Evolutionary conservation across 768 basidiomycete species (phyloP).

Genomic region (Boletus subcaerulescens): DNA sequence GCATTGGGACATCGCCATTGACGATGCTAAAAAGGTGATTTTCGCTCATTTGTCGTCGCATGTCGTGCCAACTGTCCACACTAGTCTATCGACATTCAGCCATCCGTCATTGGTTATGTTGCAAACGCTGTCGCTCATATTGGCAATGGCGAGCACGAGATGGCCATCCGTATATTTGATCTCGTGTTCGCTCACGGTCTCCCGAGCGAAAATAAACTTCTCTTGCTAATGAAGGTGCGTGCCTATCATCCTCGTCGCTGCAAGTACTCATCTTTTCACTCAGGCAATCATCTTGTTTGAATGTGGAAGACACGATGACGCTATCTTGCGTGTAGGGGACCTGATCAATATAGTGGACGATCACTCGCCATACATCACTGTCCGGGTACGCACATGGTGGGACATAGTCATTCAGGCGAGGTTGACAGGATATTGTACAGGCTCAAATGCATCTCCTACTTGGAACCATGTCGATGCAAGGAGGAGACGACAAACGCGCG

Average conservation of each 20-base stretch:
- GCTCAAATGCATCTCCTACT: background rate
- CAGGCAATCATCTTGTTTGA: slow-evolving; percentile 1
- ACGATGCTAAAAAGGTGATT: slow-evolving; percentile 5
- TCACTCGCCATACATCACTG: no score
- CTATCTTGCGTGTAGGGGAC: no score
- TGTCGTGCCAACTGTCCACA: background rate
- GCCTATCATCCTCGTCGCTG: background rate
- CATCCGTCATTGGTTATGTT: slow-evolving; percentile 8
- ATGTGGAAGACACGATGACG: background rate
- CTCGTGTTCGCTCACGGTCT: slow-evolving; percentile 1
- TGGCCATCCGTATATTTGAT: background rate
- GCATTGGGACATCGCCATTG: background rate
- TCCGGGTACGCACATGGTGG: no score
- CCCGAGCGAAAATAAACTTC: background rate
- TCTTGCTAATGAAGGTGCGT: slow-evolving; percentile 9
- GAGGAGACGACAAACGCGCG: background rate
- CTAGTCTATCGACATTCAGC: slow-evolving; percentile 3
- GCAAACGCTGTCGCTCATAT: background rate
- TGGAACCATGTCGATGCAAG: background rate
- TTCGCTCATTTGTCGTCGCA: accelerated
- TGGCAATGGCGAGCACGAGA: background rate
- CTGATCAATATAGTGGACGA: no score
- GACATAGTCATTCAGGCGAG: background rate
- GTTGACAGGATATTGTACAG: background rate
- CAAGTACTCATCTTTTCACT: background rate